A percentile compares a stretch with the other conserved stretches of the same genome.
phyloP scores from a whole-genome alignment of 768 basidiomycete species.

The Glaciozyma antarctica region DNA sequence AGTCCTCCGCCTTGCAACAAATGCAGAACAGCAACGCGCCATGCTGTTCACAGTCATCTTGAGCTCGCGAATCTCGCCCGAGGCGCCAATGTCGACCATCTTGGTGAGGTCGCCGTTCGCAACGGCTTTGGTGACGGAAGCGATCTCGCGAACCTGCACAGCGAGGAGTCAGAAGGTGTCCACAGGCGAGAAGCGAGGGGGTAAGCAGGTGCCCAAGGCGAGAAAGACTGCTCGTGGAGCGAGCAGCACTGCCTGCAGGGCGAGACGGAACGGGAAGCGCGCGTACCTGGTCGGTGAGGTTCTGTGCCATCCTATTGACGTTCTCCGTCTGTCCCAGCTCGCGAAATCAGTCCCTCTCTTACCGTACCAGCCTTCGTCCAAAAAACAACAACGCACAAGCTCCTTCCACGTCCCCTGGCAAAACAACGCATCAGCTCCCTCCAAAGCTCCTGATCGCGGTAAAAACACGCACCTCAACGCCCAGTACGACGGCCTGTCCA shows the following conservation, averaged over 20 bases:
- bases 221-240: background rate
- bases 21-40: constrained; percentile 47
- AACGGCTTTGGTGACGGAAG: constrained; percentile 73
- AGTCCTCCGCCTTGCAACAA: constrained; percentile 72
- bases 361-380: background rate
- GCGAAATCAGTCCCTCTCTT: background rate
- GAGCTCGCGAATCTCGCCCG: constrained; percentile 62
- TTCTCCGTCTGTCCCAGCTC: constrained; percentile 28
- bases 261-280: background rate
- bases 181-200: constrained; percentile 1
- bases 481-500: constrained; percentile 42
- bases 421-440: background rate
- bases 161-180: background rate
- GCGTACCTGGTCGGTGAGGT: constrained; percentile 40
- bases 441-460: background rate
- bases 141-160: constrained; percentile 40
- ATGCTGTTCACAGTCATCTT: constrained; percentile 78
- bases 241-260: too few species aligned
- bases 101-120: constrained; percentile 83
- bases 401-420: constrained; percentile 42
- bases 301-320: constrained; percentile 41
- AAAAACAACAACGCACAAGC: constrained; percentile 3
- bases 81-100: constrained; percentile 77
- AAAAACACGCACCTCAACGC: constrained; percentile 36
- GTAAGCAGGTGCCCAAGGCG: background rate